Evolutionary conservation across 441 rosid genomes (phyloP), one percentile per base, ranked within the genome.

Genomic region (Euphorbia schlechtendalii): DNA sequence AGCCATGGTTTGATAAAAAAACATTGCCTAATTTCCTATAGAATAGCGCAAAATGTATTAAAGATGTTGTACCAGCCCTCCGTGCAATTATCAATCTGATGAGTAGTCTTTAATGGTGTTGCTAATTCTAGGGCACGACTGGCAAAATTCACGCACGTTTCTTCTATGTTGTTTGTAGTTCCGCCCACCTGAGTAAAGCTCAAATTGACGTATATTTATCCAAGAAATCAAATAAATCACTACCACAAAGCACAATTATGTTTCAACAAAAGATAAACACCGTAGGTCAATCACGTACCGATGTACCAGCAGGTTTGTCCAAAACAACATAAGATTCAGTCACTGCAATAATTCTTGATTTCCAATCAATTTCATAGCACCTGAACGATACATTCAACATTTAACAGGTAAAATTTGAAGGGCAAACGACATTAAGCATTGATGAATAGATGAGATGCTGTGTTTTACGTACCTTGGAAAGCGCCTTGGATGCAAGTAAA

Each of bases 71-170:
- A 91, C 96, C 95, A 92, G 77, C 98, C 98, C 76, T 87, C 98
- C 40, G 96, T 82, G 78, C 98, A 92, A 65, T 92, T 92, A 79
- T 89, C 98, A 64, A 92, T 87, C 77, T 92, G 98, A 82, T 92
- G 96, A 36, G 98, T 89, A 66, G 98, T 92, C 72, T 69, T 77
- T 72, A 92, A 69, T 22, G 91, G 91, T 61, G 72, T 69, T 10
- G 69, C 61, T n/a, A 89, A 80, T 69, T 81, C 87, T 71, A 92
- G 56, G 15, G 95, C 93, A 46, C 86, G 95, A 67, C 83, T 76
- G 15, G 91, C 76, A 78, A 92, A 92, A 55, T 91, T 89, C 38
- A 84, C 92, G 79, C 98, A 89, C 57, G 87, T 83, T 83, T 92
- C 98, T 76, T 89, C 95, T 41, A 89, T 84, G 79, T 92, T 92